Percentiles rank a stretch among this genome's conserved stretches.
Conservation (phyloP, 257 asterid species). For the Solanum microdontum region DNA sequence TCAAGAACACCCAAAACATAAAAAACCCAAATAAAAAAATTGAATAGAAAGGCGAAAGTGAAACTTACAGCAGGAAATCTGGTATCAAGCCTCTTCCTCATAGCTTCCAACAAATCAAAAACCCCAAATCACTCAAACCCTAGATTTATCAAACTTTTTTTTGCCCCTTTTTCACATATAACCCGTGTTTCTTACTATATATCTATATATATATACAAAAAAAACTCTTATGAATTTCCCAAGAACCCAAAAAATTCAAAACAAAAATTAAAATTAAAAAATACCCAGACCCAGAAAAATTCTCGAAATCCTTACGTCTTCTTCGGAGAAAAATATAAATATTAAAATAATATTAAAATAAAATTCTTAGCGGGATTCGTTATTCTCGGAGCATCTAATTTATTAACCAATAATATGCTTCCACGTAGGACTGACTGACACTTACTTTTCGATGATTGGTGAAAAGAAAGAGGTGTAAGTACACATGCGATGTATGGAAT, state of each 20-base stretch:
- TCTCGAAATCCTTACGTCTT: neutral
- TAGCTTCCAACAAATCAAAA: constrained; percentile 14
- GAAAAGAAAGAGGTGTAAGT: neutral
- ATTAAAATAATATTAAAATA: neutral
- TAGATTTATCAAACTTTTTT: constrained; percentile 1
- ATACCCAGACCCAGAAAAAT: neutral
- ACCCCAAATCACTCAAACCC: constrained; percentile 23
- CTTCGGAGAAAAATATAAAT: neutral
- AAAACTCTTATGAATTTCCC: neutral
- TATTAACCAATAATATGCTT: neutral
- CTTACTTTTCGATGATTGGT: neutral
- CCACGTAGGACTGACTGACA: neutral
- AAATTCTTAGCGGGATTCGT: neutral
- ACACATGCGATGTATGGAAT: neutral
- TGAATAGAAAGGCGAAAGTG: neutral
- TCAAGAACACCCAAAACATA: neutral
- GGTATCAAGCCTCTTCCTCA: constrained; percentile 76
- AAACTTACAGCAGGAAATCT: constrained; percentile 71
- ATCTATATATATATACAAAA: neutral
- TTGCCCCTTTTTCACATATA: neutral
- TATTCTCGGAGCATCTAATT: neutral
- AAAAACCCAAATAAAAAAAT: neutral
- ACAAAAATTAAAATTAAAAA: neutral
- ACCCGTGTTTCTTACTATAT: neutral
- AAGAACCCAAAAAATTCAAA: neutral